Conservation (phyloP, 805 yeast genomes). For the Isabelozyma pseudorhagii region DNA sequence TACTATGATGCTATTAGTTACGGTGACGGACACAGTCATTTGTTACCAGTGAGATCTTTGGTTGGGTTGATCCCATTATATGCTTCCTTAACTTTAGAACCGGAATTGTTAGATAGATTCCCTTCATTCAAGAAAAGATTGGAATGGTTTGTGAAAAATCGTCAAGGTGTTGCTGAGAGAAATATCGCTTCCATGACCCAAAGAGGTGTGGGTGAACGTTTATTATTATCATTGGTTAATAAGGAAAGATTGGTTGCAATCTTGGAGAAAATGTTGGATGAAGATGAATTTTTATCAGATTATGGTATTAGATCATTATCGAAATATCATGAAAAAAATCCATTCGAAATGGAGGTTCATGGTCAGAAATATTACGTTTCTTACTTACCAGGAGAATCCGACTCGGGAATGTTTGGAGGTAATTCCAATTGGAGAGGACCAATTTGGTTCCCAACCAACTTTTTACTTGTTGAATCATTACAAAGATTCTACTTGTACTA, state of each 20-base stretch:
- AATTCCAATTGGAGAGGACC: slow-evolving; percentile 98
- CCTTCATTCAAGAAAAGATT: slow-evolving; percentile 81
- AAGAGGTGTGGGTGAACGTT: slow-evolving; percentile 79
- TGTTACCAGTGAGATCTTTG: slow-evolving; percentile 80
- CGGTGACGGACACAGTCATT: slow-evolving; percentile 64
- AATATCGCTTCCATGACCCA: slow-evolving; percentile 82
- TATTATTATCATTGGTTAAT: slow-evolving; percentile 74
- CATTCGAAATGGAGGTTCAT: slow-evolving; percentile 79
- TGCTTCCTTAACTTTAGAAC: slow-evolving; percentile 86
- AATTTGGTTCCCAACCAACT: slow-evolving; percentile 93
- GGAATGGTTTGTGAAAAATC: slow-evolving; percentile 77
- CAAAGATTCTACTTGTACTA: slow-evolving; percentile 86
- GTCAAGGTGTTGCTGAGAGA: slow-evolving; percentile 66
- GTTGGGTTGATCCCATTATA: slow-evolving; percentile 91
- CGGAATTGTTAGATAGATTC: slow-evolving; percentile 70
- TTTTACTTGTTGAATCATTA: slow-evolving; percentile 78
- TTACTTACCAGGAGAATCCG: slow-evolving; percentile 85
- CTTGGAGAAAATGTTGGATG: slow-evolving; percentile 78
- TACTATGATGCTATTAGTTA: slow-evolving; percentile 88
- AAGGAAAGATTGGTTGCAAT: slow-evolving; percentile 76
- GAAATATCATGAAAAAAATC: slow-evolving; percentile 78
- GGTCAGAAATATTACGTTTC: slow-evolving; percentile 68
- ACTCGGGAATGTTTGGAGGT: slow-evolving; percentile 93
- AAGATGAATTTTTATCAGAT: slow-evolving; percentile 76
- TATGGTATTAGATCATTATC: slow-evolving; percentile 89